Base-by-base conservation (phyloP, 257 asterid genomes). In the Echites panduratus region DNA sequence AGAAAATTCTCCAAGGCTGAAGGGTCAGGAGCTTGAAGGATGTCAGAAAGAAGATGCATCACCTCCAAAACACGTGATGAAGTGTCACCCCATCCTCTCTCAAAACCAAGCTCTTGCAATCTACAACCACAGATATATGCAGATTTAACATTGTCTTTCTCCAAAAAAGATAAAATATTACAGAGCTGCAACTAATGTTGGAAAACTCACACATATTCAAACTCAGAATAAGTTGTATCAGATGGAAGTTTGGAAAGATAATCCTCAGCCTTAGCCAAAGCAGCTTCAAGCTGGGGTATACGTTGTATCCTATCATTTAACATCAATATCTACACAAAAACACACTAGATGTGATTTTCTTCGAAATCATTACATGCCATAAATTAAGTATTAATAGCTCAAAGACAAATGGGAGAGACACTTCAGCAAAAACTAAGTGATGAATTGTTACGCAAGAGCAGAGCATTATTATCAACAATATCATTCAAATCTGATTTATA, bases 21-120 rank as follows among this genome's bases (percentile, higher is more conserved):
- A 8, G 99, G 90, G 74, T 92, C 99, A 13, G 99, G 99, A 71
- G 99, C 98, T 71, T 95, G 98, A 72, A 95, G 96, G 66, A 92
- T 84, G 80, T 95, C 99, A 0, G 96, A 90, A 62, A 95, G 97
- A 65, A 90, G 97, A 75, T 80, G 94, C 96, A 95, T 90, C 89
- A 86, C 87, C 73, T 90, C 92, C 80, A 85, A 47, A 76, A 87
- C 93, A 76, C 82, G 80, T 65, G 35, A 87, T 57, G 97, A 96
- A 22, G 92, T 90, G 79, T 90, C 97, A 61, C 99, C 99, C 99
- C 98, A 95, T 54, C 99, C 99, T 77, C 95, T 88, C 90, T 95
- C 99, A 75, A 95, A 95, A 16, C 99, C 99, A 91, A 95, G 66
- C 74, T 87, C 99, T 80, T 95, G 99, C 83, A 95, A 85, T 65